These are phyloP conservation scores for Saturnispora dispora DNA, from an alignment of 805 yeast genomes.

Conservation along the genomic window DNA sequence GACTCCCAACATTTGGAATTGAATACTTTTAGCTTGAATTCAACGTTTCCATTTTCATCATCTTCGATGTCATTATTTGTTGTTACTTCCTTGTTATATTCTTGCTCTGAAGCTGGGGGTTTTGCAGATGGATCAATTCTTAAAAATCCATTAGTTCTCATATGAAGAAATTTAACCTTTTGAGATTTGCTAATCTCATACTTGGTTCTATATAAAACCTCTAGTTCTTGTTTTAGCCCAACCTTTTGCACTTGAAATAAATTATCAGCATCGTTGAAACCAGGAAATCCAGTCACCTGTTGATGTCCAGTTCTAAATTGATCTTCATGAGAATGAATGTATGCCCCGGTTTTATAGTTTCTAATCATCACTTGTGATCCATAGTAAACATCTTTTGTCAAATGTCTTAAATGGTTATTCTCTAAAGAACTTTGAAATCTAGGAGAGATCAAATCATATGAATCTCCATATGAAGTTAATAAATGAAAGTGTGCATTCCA, in stretches of 20 bases:
- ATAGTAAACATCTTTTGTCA: slow-evolving; percentile 58
- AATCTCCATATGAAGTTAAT: slow-evolving; percentile 45
- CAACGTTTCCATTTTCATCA: slow-evolving; percentile 13
- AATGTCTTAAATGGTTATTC: slow-evolving; percentile 29
- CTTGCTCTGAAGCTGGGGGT: slow-evolving; percentile 88
- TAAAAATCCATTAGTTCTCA: slow-evolving; percentile 54
- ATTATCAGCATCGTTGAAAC: slow-evolving; percentile 52
- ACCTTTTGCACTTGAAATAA: slow-evolving; percentile 61
- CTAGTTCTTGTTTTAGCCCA: slow-evolving; percentile 27
- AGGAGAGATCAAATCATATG: slow-evolving; percentile 56
- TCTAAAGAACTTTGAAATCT: slow-evolving; percentile 53
- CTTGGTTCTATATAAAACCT: slow-evolving; percentile 28
- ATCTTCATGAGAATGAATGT: slow-evolving; percentile 68
- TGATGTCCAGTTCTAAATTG: slow-evolving; percentile 52
- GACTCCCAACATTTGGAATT: slow-evolving; percentile 29
- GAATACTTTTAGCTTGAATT: slow-evolving; percentile 53
- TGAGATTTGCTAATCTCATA: slow-evolving; percentile 38
- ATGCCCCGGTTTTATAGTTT: slow-evolving; percentile 66
- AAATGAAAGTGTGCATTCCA: slow-evolving; percentile 49
- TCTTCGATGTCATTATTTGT: slow-evolving; percentile 9
- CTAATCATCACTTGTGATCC: slow-evolving; percentile 69
- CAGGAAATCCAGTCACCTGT: slow-evolving; percentile 67
- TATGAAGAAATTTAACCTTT: slow-evolving; percentile 60
- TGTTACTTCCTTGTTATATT: slow-evolving; percentile 77
- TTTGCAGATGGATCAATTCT: slow-evolving; percentile 54